phyloP scores from a whole-genome alignment of 768 basidiomycete genomes.

The Strobilomyces echinocephalus region DNA sequence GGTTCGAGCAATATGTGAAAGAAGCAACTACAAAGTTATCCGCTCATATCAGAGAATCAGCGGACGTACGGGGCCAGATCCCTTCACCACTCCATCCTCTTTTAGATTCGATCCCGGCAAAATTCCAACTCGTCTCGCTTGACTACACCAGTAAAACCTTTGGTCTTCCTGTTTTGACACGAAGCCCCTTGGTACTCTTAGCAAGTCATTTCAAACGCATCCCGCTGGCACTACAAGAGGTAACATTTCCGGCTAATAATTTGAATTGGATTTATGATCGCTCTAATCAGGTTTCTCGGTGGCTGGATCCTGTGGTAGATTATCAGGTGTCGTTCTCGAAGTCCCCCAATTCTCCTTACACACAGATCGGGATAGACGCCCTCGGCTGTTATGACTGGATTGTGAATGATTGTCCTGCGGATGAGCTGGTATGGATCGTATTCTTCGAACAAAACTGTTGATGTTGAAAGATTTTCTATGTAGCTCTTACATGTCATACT shows the following conservation, averaged over 20 bases:
- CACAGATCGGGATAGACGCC: neutral
- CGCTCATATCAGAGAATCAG: neutral
- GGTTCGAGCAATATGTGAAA: neutral
- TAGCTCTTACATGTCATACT: neutral
- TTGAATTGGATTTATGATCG: neutral
- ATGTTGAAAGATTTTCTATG: neutral
- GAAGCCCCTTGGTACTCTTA: neutral
- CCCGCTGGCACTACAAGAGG: neutral
- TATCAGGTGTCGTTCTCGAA: neutral
- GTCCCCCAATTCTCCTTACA: neutral
- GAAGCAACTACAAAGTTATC: neutral
- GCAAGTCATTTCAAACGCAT: neutral
- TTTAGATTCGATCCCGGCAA: neutral
- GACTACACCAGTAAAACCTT: neutral
- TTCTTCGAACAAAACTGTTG: neutral
- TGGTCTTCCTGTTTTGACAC: neutral
- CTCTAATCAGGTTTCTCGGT: neutral
- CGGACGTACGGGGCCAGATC: neutral
- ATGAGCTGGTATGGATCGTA: neutral
- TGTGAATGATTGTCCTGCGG: neutral
- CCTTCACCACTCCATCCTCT: neutral
- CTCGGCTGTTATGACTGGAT: neutral
- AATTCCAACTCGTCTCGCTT: neutral
- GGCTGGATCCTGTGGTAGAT: slow-evolving; percentile 1
- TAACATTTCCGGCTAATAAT: neutral